Conservation (phyloP, 2,329 filamentous ascomycete species). For the Fusarium buharicum region DNA sequence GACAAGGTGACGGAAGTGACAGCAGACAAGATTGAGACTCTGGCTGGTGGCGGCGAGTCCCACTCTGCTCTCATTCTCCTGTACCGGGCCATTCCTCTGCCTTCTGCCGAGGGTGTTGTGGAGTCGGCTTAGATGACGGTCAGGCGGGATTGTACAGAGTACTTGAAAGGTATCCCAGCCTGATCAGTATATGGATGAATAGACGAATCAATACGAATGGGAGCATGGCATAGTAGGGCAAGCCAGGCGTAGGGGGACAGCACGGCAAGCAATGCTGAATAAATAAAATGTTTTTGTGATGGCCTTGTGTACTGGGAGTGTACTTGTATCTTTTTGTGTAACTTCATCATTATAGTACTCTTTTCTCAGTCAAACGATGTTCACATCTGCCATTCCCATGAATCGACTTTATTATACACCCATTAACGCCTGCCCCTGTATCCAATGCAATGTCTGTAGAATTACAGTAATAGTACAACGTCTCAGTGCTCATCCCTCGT, state of each 20-base stretch:
- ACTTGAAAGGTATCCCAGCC: not conserved
- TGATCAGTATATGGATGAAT: conserved; percentile 13
- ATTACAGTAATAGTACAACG: conserved; percentile 29
- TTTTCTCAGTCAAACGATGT: not conserved
- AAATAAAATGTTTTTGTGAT: conserved; percentile 21
- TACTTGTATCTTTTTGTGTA: not conserved
- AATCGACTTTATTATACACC: not conserved
- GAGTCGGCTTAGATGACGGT: conserved; percentile 33
- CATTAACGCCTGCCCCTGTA: conserved; percentile 23
- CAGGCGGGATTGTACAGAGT: not conserved
- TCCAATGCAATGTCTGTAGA: conserved; percentile 14
- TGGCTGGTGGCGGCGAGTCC: conserved; percentile 89
- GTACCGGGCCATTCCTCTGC: conserved; percentile 78
- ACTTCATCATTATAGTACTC: not conserved
- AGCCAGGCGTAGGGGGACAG: conserved; percentile 33
- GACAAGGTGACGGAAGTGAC: conserved; percentile 95
- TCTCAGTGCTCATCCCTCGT: not conserved
- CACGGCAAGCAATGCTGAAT: conserved; percentile 27
- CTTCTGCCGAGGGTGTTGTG: conserved; percentile 62
- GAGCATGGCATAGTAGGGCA: conserved; percentile 20
- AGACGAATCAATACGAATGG: conserved; percentile 21
- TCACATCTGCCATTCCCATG: not conserved
- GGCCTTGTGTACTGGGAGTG: not conserved
- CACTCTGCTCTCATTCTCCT: conserved; percentile 85
- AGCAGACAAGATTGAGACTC: conserved; percentile 86